These are phyloP conservation scores for Plenodomus biglobosus DNA, from an alignment of 2,329 filamentous ascomycete genomes.

Conservation along the genomic window DNA sequence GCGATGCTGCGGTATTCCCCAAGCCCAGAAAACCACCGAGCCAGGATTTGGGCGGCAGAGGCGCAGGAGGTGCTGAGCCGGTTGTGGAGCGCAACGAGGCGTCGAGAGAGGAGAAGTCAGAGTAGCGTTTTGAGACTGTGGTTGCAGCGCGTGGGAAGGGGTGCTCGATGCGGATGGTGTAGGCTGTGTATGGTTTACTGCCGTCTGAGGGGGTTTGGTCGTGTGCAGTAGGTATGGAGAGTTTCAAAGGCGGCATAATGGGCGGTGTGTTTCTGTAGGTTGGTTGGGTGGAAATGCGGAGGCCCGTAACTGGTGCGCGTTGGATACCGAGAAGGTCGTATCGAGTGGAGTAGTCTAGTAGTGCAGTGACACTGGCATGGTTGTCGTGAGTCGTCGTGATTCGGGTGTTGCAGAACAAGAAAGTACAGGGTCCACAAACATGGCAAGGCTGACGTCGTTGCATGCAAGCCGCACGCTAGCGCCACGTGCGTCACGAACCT, in stretches of 20 bases:
- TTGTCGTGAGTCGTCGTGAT: too few species aligned
- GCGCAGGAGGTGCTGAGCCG: slow-evolving; percentile 64
- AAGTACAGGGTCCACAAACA: background rate
- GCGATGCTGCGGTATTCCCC: slow-evolving; percentile 64
- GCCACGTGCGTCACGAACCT: slow-evolving; percentile 20
- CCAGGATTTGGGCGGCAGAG: slow-evolving; percentile 75
- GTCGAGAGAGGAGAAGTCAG: slow-evolving; percentile 73
- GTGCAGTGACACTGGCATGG: too few species aligned
- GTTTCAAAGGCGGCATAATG: slow-evolving; percentile 50
- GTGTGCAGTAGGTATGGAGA: slow-evolving; percentile 53
- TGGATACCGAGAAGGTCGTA: too few species aligned
- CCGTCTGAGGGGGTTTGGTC: slow-evolving; percentile 51
- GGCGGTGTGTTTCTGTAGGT: background rate
- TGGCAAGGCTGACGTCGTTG: slow-evolving; percentile 15
- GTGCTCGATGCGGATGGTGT: slow-evolving; percentile 75
- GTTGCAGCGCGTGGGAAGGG: slow-evolving; percentile 75
- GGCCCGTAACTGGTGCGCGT: background rate
- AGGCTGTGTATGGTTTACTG: slow-evolving; percentile 70
- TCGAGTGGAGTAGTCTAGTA: background rate
- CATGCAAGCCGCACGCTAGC: slow-evolving; percentile 13
- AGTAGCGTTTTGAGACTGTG: slow-evolving; percentile 79
- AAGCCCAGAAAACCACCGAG: slow-evolving; percentile 56
- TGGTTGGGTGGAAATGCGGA: background rate
- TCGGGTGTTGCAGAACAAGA: background rate
- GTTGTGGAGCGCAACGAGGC: slow-evolving; percentile 61